Evolutionary conservation across 2,329 filamentous ascomycete genomes (phyloP).

Genomic region (Phialemonium atrogriseum): DNA sequence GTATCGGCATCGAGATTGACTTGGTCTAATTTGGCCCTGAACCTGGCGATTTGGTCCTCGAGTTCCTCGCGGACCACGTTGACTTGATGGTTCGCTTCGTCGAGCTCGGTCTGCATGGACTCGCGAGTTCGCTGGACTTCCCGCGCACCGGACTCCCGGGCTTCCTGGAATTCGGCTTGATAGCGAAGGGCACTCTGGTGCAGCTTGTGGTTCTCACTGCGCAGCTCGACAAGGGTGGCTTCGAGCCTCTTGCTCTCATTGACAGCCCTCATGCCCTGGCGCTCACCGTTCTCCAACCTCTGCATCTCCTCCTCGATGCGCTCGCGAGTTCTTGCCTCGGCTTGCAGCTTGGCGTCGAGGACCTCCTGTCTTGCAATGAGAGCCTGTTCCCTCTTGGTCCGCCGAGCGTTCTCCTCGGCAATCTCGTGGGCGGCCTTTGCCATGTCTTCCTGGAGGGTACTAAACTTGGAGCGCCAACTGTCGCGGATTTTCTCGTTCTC

Average conservation of each 20-base stretch:
- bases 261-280: slow-evolving; percentile 55
- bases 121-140: slow-evolving; percentile 77
- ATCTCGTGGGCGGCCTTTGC: slow-evolving; percentile 68
- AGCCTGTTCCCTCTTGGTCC: slow-evolving; percentile 71
- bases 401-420: slow-evolving; percentile 71
- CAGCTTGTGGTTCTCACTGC: slow-evolving; percentile 62
- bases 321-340: slow-evolving; percentile 63
- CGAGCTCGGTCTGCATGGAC: slow-evolving; percentile 72
- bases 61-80: slow-evolving; percentile 75
- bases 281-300: slow-evolving; percentile 55
- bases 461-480: slow-evolving; percentile 74
- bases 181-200: slow-evolving; percentile 60
- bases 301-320: slow-evolving; percentile 59
- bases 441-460: slow-evolving; percentile 84
- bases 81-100: slow-evolving; percentile 76
- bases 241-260: slow-evolving; percentile 56
- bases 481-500: slow-evolving; percentile 82
- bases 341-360: slow-evolving; percentile 67
- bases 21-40: slow-evolving; percentile 69
- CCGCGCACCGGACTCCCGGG: slow-evolving; percentile 66
- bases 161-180: slow-evolving; percentile 78
- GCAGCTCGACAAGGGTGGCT: slow-evolving; percentile 43
- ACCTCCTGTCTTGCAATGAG: slow-evolving; percentile 72
- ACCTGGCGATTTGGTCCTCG: slow-evolving; percentile 66
- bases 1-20: slow-evolving; percentile 74